Evolutionary conservation across 75 land plant genomes (phyloP), one percentile per base, ranked within the genome.

Genomic region (Gnetum montanum): DNA sequence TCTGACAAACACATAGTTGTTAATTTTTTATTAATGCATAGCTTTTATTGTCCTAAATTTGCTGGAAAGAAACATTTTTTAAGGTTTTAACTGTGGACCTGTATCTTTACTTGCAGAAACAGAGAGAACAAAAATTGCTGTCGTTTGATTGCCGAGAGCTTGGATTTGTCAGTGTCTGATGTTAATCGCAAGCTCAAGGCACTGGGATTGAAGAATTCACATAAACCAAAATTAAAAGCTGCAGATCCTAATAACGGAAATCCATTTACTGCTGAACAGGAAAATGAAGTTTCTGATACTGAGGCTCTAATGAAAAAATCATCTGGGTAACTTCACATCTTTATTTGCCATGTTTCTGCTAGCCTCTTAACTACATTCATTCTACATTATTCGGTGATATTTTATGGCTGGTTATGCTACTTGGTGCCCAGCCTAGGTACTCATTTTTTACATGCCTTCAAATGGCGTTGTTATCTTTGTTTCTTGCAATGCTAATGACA

Each of bases 161-260:
- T 81, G 25, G 73, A 66, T 66, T 34, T 68, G 2, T 54, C 89
- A n/a, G 64, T 77, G 28, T 60, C 64, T n/a, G 80, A 80, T 65
- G 68, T 84, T 31, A 68, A 85, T 15, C 74, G 75, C 29, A 82
- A 73, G 58, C 73, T 88, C 34, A 81, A 70, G 56, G 78, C 73
- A 35, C 72, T 84, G 60, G 93, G 88, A 8, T 59, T 88, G 48
- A 35, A 22, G 18, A 27, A 10, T 18, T 40, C 26, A 29, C 24
- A 31, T 33, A 49, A 23, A 35, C 47, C 8, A 35, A 37, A 38
- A 34, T 27, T 6, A 12, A 7, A 8, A 31, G 62, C n/a, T 16
- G 20, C 10, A 44, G 34, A 47, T 29, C 47, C 27, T 48, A 18
- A n/a, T 24, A 55, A 34, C n/a, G 41, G 16, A 35, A 20, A 18